Evolutionary conservation across 164 flowering plant genomes (phyloP), one percentile per base, ranked within the genome.

Genomic region (Chimonanthus praecox): DNA sequence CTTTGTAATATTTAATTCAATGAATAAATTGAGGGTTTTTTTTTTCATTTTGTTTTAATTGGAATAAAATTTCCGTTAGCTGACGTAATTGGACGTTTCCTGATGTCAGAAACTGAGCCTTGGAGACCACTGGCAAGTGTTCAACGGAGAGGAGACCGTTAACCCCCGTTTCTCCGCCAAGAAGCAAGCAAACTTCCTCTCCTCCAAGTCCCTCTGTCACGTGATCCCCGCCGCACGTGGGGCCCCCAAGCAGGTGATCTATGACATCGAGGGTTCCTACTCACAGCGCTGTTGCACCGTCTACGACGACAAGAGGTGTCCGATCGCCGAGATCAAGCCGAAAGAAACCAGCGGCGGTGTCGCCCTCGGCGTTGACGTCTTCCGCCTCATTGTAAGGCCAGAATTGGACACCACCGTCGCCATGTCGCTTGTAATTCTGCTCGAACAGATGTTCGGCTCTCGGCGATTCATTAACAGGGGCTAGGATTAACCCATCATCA

Each of bases 401-500:
- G 84, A 83, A 10, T 72, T 91, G 3, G 92, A 90, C 46, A 3
- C 84, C 0, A 44, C 86, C 18, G 71, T 83, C 2, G 94, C 91
- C 60, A 93, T 93, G 98, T 84, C 94, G 3, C 70, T 91, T 0
- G 94, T 91, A 46, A 85, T 93, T 72, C 76, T 90, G 7, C 87
- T 93, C 0, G 97, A 93, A 18, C 94, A 91, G 77, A 93, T 91
- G 97, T 93, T 87, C 50, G 82, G 85, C 4, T 81, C 90, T 7
- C 63, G 76, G 18, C 47, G 68, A 43, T 45, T 65, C 68, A 45
- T 33, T 43, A 43, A 10, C 3, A 2, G 45, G 48, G 49, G 13
- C 45, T 9, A 65, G 48, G 5, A 43, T 15, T 6, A 3, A 6
- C 44, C 21, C 6, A 15, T 16, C 18, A 63, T 4, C 43, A 18